Base-by-base conservation (phyloP, 148 eudicot genomes). In the Vaccinium myrtillus region DNA sequence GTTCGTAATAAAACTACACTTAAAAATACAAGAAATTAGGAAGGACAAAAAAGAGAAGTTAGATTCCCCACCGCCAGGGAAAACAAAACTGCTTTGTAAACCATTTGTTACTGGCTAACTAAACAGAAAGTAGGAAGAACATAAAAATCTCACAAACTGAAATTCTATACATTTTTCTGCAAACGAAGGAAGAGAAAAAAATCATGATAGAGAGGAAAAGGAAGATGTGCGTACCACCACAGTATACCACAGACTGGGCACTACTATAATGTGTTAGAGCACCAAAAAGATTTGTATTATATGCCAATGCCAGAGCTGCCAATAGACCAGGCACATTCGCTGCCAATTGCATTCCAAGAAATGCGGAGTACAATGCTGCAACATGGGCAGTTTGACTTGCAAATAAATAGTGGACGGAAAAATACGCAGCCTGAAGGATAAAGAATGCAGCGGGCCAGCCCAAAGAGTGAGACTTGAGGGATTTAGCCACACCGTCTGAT, bases 321-420 rank as follows among this genome's bases (percentile, higher is more conserved):
- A 96, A 78, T 70, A 84, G 89, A 39, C 95, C 98, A 16, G 98
- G 98, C 58, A 93, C 98, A 82, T 95, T 95, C 25, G 98, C 88
- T 55, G 99, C 99, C 90, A 96, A 74, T 53, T 91, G 87, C 99
- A 94, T 94, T 27, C 95, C 98, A 82, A 96, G 91, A 86, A 96
- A 96, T 63, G 99, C 98, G 49, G 99, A 92, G 87, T 92, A 96
- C 71, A 96, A 85, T 55, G 99, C 99, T 88, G 98, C 99, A 30
- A 96, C 99, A 87, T 96, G 99, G 58, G 97, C 99, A 14, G 98
- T 96, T 89, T 96, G 99, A 81, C 99, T 96, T 55, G 99, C 99
- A 85, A 96, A 96, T 77, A 96, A 88, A 87, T 96, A 96, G 86
- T 96, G 99, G 77, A 96, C 92, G 27, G 92, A 89, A 87, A 96